phyloP scores from a whole-genome alignment of 1,139 yeast genomes.

The Scheffersomyces segobiensis region DNA sequence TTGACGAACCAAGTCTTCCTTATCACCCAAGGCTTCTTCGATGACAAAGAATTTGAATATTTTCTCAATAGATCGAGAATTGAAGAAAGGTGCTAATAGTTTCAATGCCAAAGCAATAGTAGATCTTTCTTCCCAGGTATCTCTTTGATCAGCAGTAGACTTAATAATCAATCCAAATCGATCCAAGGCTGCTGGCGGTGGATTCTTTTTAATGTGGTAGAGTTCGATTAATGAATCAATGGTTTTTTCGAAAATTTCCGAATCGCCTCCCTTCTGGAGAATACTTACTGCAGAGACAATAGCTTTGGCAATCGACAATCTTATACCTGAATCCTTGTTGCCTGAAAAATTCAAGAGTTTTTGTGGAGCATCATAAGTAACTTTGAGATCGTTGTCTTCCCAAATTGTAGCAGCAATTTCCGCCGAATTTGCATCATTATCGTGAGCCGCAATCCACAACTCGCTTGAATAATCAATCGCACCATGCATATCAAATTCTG shows the following conservation, averaged over 20 bases:
- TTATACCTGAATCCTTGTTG: constrained; percentile 58
- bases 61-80: constrained; percentile 39
- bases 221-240: constrained; percentile 51
- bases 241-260: constrained; percentile 30
- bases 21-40: constrained; percentile 71
- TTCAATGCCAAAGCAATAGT: constrained; percentile 74
- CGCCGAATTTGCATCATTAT: constrained; percentile 62
- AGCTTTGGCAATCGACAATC: constrained; percentile 67
- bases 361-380: constrained; percentile 44
- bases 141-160: constrained; percentile 59
- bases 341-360: constrained; percentile 53
- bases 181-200: constrained; percentile 77
- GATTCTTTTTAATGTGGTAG: constrained; percentile 62
- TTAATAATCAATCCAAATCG: constrained; percentile 77
- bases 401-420: constrained; percentile 80
- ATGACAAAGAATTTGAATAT: constrained; percentile 62
- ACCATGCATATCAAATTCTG: constrained; percentile 77
- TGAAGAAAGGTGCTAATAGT: constrained; percentile 54
- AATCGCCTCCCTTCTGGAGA: constrained; percentile 19
- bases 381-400: constrained; percentile 66
- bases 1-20: constrained; percentile 69
- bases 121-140: constrained; percentile 82
- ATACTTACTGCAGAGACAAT: constrained; percentile 48
- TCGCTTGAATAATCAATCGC: constrained; percentile 59
- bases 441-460: constrained; percentile 78